Evolutionary conservation across 495 filamentous ascomycete genomes (phyloP).

Genomic region (Cryomyces minteri): DNA sequence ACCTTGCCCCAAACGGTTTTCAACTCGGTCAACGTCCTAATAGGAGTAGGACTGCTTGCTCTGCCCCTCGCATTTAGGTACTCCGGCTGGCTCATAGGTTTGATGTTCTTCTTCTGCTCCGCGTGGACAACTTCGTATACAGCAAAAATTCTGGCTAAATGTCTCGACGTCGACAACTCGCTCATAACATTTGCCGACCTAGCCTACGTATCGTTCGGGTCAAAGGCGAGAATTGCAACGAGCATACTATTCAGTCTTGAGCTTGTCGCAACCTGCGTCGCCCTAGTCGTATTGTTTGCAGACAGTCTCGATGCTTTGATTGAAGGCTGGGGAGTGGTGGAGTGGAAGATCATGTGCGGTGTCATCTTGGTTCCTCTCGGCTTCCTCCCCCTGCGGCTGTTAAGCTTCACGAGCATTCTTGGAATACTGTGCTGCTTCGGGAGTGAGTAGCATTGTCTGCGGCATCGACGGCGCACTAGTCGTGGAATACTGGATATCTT

Average conservation of each 20-base stretch:
- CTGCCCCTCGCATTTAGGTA: constrained; percentile 81
- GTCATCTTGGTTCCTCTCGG: constrained; percentile 65
- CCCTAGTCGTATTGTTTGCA: constrained; percentile 81
- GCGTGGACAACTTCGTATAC: constrained; percentile 71
- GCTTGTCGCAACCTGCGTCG: constrained; percentile 74
- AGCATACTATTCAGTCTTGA: constrained; percentile 80
- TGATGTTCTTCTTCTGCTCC: constrained; percentile 52
- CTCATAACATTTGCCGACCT: constrained; percentile 83
- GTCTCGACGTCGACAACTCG: constrained; percentile 68
- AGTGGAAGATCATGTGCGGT: constrained; percentile 81
- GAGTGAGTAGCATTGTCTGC: constrained; percentile 30
- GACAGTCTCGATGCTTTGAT: constrained; percentile 72
- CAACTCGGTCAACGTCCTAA: constrained; percentile 89
- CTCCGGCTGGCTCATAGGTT: constrained; percentile 76
- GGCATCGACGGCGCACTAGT: not conserved
- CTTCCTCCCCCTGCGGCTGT: constrained; percentile 65
- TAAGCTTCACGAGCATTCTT: constrained; percentile 81
- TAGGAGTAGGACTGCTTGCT: constrained; percentile 79
- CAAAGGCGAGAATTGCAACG: constrained; percentile 56
- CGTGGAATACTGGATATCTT: no score
- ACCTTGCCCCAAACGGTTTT: constrained; percentile 92
- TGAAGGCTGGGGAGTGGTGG: constrained; percentile 45
- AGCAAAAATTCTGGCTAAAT: constrained; percentile 69
- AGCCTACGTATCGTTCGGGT: constrained; percentile 84
- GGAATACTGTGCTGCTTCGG: constrained; percentile 76